Conservation (phyloP, 805 yeast species). For the Yarrowia sp. region DNA sequence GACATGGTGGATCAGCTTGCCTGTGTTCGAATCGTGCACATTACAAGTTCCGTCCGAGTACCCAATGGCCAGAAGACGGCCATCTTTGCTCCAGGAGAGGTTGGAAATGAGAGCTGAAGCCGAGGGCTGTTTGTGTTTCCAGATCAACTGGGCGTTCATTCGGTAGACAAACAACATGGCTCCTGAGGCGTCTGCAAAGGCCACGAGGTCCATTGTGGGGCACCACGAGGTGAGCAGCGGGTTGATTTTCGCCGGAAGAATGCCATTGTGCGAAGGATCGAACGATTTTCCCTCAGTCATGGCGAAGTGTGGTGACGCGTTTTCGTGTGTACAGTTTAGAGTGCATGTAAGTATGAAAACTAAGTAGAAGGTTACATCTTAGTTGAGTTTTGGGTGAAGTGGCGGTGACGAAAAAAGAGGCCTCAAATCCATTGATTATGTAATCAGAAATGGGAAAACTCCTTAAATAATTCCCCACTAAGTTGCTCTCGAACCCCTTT, state of each 20-base stretch:
- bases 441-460: too few relatives aligned
- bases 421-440: too few relatives aligned
- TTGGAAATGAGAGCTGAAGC: not conserved
- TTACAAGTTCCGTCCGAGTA: constrained; percentile 56
- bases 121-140: constrained; percentile 50
- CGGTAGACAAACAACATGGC: constrained; percentile 59
- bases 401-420: too few relatives aligned
- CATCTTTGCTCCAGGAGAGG: constrained; percentile 53
- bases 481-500: not conserved
- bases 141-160: constrained; percentile 60
- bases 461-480: too few relatives aligned
- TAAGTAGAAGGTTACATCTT: too few relatives aligned
- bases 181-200: constrained; percentile 55
- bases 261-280: constrained; percentile 40
- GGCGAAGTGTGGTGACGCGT: not conserved
- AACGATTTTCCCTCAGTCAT: not conserved
- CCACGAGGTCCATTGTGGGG: constrained; percentile 62
- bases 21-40: constrained; percentile 57
- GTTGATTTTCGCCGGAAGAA: constrained; percentile 41
- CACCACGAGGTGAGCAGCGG: constrained; percentile 51
- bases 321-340: too few relatives aligned
- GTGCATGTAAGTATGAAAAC: too few relatives aligned
- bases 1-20: constrained; percentile 50
- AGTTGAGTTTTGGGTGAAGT: too few relatives aligned
- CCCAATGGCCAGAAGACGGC: constrained; percentile 54